Percentiles rank a stretch among this genome's conserved stretches.
Evolutionary conservation across 495 filamentous ascomycete genomes (phyloP).

Genomic region (Talaromyces ruber): DNA sequence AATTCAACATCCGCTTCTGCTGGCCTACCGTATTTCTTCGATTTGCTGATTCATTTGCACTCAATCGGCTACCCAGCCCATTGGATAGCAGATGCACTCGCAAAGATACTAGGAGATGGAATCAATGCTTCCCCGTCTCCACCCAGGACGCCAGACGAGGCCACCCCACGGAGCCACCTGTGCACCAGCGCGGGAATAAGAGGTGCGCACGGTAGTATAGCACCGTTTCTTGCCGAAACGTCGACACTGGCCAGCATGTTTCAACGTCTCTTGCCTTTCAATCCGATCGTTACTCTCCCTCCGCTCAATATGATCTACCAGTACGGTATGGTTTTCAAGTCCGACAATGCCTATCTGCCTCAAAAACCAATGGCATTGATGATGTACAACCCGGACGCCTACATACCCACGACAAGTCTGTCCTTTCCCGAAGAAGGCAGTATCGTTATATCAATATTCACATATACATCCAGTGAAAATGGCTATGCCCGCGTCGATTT

Average conservation of each 20-base stretch:
- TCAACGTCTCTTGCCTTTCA: constrained; percentile 3
- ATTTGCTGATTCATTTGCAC: constrained; percentile 3
- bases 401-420: neutral
- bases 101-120: neutral
- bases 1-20: neutral
- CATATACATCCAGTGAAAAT: neutral
- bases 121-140: neutral
- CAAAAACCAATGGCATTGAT: neutral
- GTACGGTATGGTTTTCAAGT: neutral
- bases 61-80: constrained; percentile 3
- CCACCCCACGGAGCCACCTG: neutral
- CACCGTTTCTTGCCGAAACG: neutral
- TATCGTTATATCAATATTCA: neutral
- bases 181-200: neutral
- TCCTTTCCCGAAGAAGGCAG: neutral
- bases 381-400: neutral
- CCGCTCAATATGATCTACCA: neutral
- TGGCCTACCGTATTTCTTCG: constrained; percentile 2
- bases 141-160: neutral
- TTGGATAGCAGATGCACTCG: constrained; percentile 5
- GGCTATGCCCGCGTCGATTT: neutral
- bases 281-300: neutral
- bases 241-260: neutral
- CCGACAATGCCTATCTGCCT: neutral
- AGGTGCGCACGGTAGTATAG: neutral